Evolutionary conservation across 768 basidiomycete genomes (phyloP).

Genomic region (Rhizopogon sp.): DNA sequence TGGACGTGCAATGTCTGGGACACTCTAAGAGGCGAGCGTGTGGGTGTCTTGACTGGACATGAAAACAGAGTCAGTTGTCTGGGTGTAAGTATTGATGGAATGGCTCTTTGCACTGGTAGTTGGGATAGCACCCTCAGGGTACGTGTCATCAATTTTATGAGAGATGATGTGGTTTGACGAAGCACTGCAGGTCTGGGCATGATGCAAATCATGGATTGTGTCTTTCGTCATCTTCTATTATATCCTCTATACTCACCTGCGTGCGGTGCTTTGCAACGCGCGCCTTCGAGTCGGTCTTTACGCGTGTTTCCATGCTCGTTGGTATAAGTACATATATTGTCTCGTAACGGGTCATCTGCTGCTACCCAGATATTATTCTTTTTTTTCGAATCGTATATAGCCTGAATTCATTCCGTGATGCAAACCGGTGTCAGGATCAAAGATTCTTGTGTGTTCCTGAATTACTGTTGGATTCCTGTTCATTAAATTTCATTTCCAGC

Average conservation of each 20-base stretch:
- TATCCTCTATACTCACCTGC: conserved; percentile 50
- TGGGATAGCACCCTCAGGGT: conserved; percentile 98
- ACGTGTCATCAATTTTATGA: conserved; percentile 24
- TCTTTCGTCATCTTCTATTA: conserved; percentile 21
- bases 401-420: conserved; percentile 34
- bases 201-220: conserved; percentile 28
- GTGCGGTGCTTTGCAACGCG: conserved; percentile 37
- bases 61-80: conserved; percentile 98
- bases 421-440: conserved; percentile 1
- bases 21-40: conserved; percentile 95
- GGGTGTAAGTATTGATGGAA: conserved; percentile 93
- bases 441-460: background rate
- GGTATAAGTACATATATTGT: conserved; percentile 31
- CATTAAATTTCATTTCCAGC: too few species aligned
- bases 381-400: conserved; percentile 44
- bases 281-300: conserved; percentile 62
- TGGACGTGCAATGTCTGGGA: conserved; percentile 99
- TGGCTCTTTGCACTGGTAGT: conserved; percentile 97
- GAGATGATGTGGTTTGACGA: conserved; percentile 8
- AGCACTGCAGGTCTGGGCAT: conserved; percentile 75
- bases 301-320: conserved; percentile 32
- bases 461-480: too few species aligned
- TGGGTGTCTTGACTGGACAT: conserved; percentile 95
- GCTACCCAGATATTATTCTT: conserved; percentile 28
- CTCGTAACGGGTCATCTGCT: conserved; percentile 26